Evolutionary conservation across 164 flowering plant genomes (phyloP).

Genomic region (Taxillus chinensis): DNA sequence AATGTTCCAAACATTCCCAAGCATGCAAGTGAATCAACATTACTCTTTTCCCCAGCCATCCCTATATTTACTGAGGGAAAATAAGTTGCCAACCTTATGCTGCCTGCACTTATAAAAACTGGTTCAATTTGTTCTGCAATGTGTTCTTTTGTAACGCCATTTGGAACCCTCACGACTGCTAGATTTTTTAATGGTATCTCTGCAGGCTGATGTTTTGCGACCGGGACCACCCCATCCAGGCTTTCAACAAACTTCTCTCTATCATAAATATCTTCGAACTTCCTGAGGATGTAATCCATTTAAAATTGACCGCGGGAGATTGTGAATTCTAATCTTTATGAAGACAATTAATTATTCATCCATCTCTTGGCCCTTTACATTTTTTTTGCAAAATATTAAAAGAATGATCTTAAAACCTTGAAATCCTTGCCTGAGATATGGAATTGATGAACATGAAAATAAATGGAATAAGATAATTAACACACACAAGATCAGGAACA

Average conservation of each 20-base stretch:
- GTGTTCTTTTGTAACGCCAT: slow-evolving; percentile 55
- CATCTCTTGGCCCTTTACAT: no score
- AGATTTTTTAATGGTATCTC: slow-evolving; percentile 36
- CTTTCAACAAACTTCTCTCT: slow-evolving; percentile 56
- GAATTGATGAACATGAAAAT: no score
- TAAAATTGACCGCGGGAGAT: neutral
- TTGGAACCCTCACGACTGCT: slow-evolving; percentile 72
- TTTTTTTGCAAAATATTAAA: no score
- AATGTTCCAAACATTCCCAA: slow-evolving; percentile 77
- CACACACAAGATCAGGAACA: no score
- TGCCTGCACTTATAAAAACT: slow-evolving; percentile 42
- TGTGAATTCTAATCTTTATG: no score
- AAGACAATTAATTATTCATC: no score
- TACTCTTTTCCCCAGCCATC: slow-evolving; percentile 27
- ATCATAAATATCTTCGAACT: slow-evolving; percentile 80
- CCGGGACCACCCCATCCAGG: slow-evolving; percentile 69
- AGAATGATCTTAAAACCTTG: no score
- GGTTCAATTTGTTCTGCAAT: slow-evolving; percentile 59
- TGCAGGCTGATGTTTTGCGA: slow-evolving; percentile 43
- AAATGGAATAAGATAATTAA: no score
- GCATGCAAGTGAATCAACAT: slow-evolving; percentile 54
- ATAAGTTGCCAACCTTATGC: slow-evolving; percentile 63
- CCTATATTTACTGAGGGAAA: slow-evolving; percentile 85
- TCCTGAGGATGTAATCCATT: slow-evolving; percentile 31
- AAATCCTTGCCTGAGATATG: no score